A percentile compares a stretch with the other conserved stretches of the same genome.
Evolutionary conservation across 1,284 basidiomycete genomes (phyloP).

Genomic region (Leccinum subrobustum): DNA sequence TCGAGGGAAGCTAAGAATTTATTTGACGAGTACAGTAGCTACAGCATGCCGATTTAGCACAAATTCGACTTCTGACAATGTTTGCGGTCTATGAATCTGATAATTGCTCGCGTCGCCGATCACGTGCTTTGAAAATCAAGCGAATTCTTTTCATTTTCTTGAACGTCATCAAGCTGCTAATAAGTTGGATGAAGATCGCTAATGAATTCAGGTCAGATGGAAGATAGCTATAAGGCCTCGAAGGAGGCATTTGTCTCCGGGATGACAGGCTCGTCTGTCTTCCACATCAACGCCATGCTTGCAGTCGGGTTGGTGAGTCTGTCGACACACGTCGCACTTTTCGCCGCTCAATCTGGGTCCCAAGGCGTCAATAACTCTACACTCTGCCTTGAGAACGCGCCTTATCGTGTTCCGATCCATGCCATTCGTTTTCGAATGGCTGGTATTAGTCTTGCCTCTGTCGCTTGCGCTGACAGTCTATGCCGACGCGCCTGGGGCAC

Average conservation of each 20-base stretch:
- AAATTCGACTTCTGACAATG: too few relatives aligned
- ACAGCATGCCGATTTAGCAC: not conserved
- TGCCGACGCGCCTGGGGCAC: conserved; percentile 53
- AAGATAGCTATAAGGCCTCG: conserved; percentile 64
- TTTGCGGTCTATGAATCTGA: too few relatives aligned
- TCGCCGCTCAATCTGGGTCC: conserved; percentile 17
- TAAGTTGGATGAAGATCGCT: not conserved
- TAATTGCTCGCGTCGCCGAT: not conserved
- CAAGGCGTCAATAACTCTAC: conserved; percentile 71
- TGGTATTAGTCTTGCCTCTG: conserved; percentile 71
- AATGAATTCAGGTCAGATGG: conserved; percentile 15
- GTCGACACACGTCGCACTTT: conserved; percentile 1
- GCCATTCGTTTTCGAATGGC: conserved; percentile 57
- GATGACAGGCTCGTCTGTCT: conserved; percentile 74
- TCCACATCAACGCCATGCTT: conserved; percentile 75
- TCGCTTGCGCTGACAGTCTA: conserved; percentile 79
- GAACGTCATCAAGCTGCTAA: not conserved
- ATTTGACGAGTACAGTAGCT: not conserved
- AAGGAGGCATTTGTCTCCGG: conserved; percentile 90
- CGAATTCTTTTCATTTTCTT: not conserved
- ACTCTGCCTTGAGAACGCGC: conserved; percentile 57
- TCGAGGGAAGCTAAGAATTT: not conserved
- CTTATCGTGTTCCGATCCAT: conserved; percentile 37
- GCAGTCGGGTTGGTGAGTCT: conserved; percentile 68
- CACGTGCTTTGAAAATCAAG: not conserved